Evolutionary conservation across 1,139 yeast species (phyloP).

Genomic region (Blastobotrys niveus): DNA sequence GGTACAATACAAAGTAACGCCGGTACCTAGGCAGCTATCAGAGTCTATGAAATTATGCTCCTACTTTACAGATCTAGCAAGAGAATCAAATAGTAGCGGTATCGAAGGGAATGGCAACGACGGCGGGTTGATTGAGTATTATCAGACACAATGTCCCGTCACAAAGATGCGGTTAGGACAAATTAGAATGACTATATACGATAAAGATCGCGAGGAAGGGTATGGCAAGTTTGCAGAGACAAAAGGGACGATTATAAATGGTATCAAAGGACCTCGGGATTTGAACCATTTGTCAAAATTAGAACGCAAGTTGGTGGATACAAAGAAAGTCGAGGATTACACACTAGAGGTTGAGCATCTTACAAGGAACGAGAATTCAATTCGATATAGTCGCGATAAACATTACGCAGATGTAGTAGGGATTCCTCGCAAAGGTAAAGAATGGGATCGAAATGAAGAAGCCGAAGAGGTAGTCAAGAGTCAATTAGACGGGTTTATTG

Average conservation of each 20-base stretch:
- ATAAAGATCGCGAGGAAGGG: constrained; percentile 15
- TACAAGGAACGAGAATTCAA: constrained; percentile 15
- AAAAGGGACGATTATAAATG: constrained; percentile 14
- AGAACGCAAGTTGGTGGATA: constrained; percentile 16
- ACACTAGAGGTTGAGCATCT: constrained; percentile 13
- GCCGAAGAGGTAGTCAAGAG: constrained; percentile 14
- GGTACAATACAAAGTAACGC: constrained; percentile 28
- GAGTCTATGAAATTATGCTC: constrained; percentile 29
- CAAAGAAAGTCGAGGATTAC: constrained; percentile 8
- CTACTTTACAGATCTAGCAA: constrained; percentile 21
- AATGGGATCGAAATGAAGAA: constrained; percentile 11
- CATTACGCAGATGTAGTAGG: constrained; percentile 10
- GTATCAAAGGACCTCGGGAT: neutral
- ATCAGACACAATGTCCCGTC: constrained; percentile 32
- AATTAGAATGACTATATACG: constrained; percentile 30
- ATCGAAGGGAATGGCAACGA: too few relatives aligned
- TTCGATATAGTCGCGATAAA: constrained; percentile 13
- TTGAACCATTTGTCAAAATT: constrained; percentile 11
- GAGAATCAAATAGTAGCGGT: too few relatives aligned
- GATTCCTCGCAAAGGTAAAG: constrained; percentile 12
- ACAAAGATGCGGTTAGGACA: constrained; percentile 30
- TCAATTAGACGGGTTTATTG: constrained; percentile 8
- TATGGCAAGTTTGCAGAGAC: constrained; percentile 4
- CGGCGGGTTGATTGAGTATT: constrained; percentile 33
- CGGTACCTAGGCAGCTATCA: constrained; percentile 28